Percentiles rank a stretch among this genome's conserved stretches.
Conservation (phyloP, 1,284 basidiomycete species). For the Cystobasidium sp. region DNA sequence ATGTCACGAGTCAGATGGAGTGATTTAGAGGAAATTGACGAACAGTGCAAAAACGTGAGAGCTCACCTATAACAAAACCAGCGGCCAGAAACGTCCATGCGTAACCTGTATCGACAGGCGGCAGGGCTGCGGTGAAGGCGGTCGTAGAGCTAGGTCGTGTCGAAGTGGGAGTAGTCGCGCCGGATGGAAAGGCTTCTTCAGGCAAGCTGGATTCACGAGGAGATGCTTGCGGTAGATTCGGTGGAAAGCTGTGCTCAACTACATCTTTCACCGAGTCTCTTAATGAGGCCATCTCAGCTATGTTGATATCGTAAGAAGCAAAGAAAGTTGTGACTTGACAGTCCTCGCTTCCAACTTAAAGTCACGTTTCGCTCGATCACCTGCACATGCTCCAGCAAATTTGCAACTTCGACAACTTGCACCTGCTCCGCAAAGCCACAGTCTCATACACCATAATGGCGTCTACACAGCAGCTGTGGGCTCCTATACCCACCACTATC, state of each 20-base stretch:
- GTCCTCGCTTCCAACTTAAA: background rate
- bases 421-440: background rate
- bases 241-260: background rate
- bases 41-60: background rate
- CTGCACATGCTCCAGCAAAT: background rate
- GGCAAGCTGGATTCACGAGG: background rate
- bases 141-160: background rate
- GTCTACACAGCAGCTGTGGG: conserved; percentile 36
- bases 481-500: conserved; percentile 29
- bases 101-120: conserved; percentile 34
- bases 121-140: conserved; percentile 17
- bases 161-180: background rate
- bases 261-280: conserved; percentile 6
- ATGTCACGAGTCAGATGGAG: conserved; percentile 26
- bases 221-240: background rate
- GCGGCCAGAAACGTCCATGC: conserved; percentile 39
- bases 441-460: background rate
- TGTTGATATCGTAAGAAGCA: background rate
- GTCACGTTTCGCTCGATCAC: conserved; percentile 18
- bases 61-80: conserved; percentile 29
- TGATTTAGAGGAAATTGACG: background rate
- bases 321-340: background rate
- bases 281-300: background rate
- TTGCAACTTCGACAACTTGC: background rate
- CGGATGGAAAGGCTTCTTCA: background rate